A percentile compares a stretch with the other conserved stretches of the same genome.
Conservation (phyloP, 768 basidiomycete species). For the Tricholoma sp. region DNA sequence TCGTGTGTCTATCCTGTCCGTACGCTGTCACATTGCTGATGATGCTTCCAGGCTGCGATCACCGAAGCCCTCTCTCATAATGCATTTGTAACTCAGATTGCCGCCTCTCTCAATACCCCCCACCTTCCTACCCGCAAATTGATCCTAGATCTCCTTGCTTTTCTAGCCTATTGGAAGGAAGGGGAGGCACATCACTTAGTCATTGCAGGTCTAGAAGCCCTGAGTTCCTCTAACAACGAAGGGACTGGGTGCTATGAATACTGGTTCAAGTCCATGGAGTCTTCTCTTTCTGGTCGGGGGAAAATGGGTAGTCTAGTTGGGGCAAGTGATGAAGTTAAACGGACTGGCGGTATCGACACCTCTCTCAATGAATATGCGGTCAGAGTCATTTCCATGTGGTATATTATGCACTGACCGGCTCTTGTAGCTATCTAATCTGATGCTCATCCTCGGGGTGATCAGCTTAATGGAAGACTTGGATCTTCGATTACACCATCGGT, state of each 20-base stretch:
- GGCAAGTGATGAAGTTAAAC: constrained; percentile 85
- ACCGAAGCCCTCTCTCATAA: constrained; percentile 71
- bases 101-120: constrained; percentile 78
- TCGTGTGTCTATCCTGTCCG: constrained; percentile 9
- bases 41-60: constrained; percentile 48
- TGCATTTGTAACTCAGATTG: constrained; percentile 71
- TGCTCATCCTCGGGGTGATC: constrained; percentile 69
- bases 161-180: constrained; percentile 62
- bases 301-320: constrained; percentile 96
- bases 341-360: constrained; percentile 57
- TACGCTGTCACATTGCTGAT: constrained; percentile 3
- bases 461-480: constrained; percentile 70
- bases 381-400: constrained; percentile 17
- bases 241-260: constrained; percentile 66
- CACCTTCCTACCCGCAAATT: constrained; percentile 73
- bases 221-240: constrained; percentile 65
- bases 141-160: constrained; percentile 74
- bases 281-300: constrained; percentile 74
- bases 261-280: constrained; percentile 85
- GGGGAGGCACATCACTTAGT: constrained; percentile 62
- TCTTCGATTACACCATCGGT: constrained; percentile 78
- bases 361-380: constrained; percentile 86
- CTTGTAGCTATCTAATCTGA: constrained; percentile 61
- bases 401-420: not conserved
- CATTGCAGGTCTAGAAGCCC: constrained; percentile 65